Evolutionary conservation across 345 rosid genomes (phyloP), one percentile per base, ranked within the genome.

Genomic region (Euphorbia pulcherrima): DNA sequence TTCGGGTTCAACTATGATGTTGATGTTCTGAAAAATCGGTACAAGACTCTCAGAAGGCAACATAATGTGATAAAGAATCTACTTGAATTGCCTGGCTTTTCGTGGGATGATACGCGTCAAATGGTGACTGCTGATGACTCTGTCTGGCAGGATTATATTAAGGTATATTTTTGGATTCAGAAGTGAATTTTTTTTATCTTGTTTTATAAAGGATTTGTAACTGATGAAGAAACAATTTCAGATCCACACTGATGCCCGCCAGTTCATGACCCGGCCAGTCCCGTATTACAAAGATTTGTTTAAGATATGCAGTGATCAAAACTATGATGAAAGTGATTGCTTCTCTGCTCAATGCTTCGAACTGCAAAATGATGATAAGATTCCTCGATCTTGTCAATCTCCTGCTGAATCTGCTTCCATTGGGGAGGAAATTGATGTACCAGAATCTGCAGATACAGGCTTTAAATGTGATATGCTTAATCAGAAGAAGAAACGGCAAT

Each of bases 111-210:
- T 77, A 77, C 84, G 50, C 90, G 90, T 39, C 89, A 88, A 79
- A 88, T 86, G 98, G 88, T 88, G 75, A 83, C 84, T 39, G 96
- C 96, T 35, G 90, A 92, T 77, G 92, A 89, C 81, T 76, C 60
- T 70, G 87, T 86, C 18, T 92, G 98, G 98, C 98, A 90, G 77
- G 91, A 83, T 44, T 83, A 86, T 73, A 87, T 90, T 63, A 87
- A 90, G 95, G 98, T 89, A 66, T 24, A 71, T 46, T 24, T 53
- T 37, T 39, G 21, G 28, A 55, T 35, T 30, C 47, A 37, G 14
- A 8, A 52, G 29, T 47, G 46, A 39, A 3, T 44, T n/a, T 21
- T 52, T 6, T 3, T n/a, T 23, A 2, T 35, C 26, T 39, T 30
- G 40, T 65, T 16, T 64, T 20, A 18, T 27, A 8, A 6, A 27